phyloP scores from a whole-genome alignment of 495 filamentous ascomycete genomes.

The Bacidia gigantensis region DNA sequence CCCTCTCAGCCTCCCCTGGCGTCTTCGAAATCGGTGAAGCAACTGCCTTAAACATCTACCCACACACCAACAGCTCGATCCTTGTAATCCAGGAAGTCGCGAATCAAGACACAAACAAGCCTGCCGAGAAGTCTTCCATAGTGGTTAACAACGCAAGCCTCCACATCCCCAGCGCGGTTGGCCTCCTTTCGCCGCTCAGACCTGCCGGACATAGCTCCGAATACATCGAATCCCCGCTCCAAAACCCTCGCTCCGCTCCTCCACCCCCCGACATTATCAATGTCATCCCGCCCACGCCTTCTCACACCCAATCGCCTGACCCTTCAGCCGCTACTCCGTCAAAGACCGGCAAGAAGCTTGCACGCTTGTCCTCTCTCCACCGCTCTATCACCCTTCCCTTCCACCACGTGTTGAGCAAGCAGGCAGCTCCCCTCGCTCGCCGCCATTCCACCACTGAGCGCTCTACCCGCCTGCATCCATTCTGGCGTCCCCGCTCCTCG shows the following conservation, averaged over 20 bases:
- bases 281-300: conserved; percentile 61
- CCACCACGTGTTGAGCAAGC: too few relatives aligned
- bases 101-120: conserved; percentile 14
- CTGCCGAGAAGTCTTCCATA: conserved; percentile 14
- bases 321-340: conserved; percentile 40
- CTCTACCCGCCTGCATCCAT: conserved; percentile 41
- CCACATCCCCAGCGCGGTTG: conserved; percentile 9
- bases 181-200: conserved; percentile 25
- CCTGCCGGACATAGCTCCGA: conserved; percentile 31
- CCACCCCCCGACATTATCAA: conserved; percentile 50
- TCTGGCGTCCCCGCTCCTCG: conserved; percentile 34
- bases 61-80: conserved; percentile 75
- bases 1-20: conserved; percentile 31
- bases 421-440: too few relatives aligned
- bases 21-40: conserved; percentile 55
- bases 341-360: conserved; percentile 41
- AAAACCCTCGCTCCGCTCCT: conserved; percentile 62
- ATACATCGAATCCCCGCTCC: conserved; percentile 53
- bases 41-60: conserved; percentile 65
- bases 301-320: conserved; percentile 35
- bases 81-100: conserved; percentile 55
- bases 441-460: conserved; percentile 44
- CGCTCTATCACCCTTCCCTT: too few relatives aligned
- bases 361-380: conserved; percentile 27
- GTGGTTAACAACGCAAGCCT: conserved; percentile 18